Base-by-base conservation (phyloP, 2,329 filamentous ascomycete genomes). In the Trichocomaceae sp. region DNA sequence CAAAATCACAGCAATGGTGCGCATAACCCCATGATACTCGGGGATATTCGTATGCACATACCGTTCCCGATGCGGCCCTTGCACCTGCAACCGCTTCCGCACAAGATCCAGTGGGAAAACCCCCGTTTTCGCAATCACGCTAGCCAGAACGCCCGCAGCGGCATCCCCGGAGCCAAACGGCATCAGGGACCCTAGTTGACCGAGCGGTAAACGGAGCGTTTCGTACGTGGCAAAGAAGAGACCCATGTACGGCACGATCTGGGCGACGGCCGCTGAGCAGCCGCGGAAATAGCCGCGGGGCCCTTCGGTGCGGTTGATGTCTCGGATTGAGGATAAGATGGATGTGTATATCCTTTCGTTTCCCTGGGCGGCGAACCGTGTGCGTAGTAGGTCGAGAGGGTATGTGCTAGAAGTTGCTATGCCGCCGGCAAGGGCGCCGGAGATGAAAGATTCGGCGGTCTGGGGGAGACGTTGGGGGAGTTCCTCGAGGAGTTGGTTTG, bases 241-340 rank as follows among this genome's bases (percentile, higher is more conserved):
- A 13, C 93, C 93, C 93, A 99, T 99, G 69, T 92, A 95, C 2
- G 93, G 93, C 9, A 96, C 83, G 48, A 97, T 93, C 75, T 96
- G 91, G 23, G 79, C 86, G 20, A 97, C 76, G 0, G 86, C 90
- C 1, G 92, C 91, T 1, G 81, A 81, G 33, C 95, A 76, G 3
- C 93, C 93, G 48, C 90, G 87, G 71, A 96, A 99, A 75, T 95
- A 97, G 0, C 93, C 93, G 3, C 71, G 70, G 0, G 75, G 63
- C 0, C 93, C 93, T 74, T 99, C 93, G 58, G 87, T 79, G 3
- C 77, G 77, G 15, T 78, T 75, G 62, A 99, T 99, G 20, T 89
- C 83, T 45, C 75, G 72, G 6, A 97, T 67, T 1, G 90, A 90
- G 15, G 79, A 74, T 19, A 79, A 63, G 15, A 99, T 77, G 3